phyloP scores from a whole-genome alignment of 768 basidiomycete genomes.

The Hortiboletus flavorubellus region DNA sequence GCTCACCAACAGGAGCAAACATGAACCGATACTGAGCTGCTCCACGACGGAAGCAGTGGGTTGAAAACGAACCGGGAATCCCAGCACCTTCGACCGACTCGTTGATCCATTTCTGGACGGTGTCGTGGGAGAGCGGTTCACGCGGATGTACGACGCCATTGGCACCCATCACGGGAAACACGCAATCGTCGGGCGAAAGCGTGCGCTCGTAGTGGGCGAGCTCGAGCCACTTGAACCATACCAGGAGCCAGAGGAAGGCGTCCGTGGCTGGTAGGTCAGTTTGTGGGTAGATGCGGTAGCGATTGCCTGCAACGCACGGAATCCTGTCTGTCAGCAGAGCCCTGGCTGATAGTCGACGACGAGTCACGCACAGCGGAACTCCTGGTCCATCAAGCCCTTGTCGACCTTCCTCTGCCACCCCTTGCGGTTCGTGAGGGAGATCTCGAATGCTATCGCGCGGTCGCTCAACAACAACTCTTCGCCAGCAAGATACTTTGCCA shows the following conservation, averaged over 20 bases:
- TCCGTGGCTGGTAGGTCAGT: slow-evolving; percentile 31
- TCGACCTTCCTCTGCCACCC: slow-evolving; percentile 25
- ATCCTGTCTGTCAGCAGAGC: not conserved
- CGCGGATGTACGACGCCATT: slow-evolving; percentile 14
- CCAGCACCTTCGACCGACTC: slow-evolving; percentile 16
- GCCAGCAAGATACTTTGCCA: slow-evolving; percentile 1
- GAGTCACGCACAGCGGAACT: slow-evolving; percentile 9
- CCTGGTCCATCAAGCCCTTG: slow-evolving; percentile 23
- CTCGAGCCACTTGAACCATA: slow-evolving; percentile 18
- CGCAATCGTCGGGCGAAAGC: slow-evolving; percentile 25
- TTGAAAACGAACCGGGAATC: not conserved
- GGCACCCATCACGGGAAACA: slow-evolving; percentile 29
- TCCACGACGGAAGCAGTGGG: slow-evolving; percentile 6
- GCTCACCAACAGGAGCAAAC: not conserved
- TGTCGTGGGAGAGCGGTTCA: slow-evolving; percentile 28
- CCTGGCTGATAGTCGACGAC: not conserved
- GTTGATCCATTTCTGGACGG: slow-evolving; percentile 27
- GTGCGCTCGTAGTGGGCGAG: not conserved
- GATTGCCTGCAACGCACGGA: slow-evolving; percentile 17
- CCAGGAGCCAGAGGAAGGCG: slow-evolving; percentile 26
- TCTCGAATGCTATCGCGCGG: slow-evolving; percentile 15
- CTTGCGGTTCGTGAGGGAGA: slow-evolving; percentile 21
- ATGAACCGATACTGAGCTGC: not conserved
- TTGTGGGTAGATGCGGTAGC: slow-evolving; percentile 35
- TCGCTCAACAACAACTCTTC: slow-evolving; percentile 6